Conservation (phyloP, 1,284 basidiomycete species). For the Apiotrichum sp. region DNA sequence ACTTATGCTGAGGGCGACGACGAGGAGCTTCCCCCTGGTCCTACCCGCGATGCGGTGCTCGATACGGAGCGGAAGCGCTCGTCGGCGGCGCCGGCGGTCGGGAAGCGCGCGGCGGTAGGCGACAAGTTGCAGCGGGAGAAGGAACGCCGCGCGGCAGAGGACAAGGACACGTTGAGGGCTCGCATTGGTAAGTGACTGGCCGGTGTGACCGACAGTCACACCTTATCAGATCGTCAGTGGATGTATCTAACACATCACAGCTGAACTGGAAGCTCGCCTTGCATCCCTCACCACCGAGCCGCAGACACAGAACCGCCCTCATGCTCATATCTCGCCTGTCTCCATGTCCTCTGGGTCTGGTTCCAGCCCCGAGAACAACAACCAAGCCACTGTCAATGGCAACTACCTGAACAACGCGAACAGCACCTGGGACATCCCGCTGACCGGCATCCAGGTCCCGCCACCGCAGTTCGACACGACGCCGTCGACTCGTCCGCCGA, state of each 20-base stretch:
- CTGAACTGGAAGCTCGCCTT: slow-evolving; percentile 35
- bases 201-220: no score
- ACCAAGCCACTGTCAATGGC: neutral
- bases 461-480: neutral
- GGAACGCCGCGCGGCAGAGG: slow-evolving; percentile 24
- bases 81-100: neutral
- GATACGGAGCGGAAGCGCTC: slow-evolving; percentile 10
- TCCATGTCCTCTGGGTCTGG: neutral
- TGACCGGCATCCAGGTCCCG: slow-evolving; percentile 3
- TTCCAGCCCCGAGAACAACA: neutral
- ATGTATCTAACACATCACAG: slow-evolving; percentile 10
- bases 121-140: slow-evolving; percentile 18
- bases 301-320: neutral
- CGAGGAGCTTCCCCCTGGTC: slow-evolving; percentile 5
- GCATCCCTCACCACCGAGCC: slow-evolving; percentile 19
- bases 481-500: slow-evolving; percentile 4
- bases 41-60: neutral
- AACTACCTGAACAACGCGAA: neutral
- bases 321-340: neutral
- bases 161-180: slow-evolving; percentile 25
- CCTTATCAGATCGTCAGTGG: no score
- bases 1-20: slow-evolving; percentile 32
- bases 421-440: slow-evolving; percentile 5
- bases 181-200: slow-evolving; percentile 21
- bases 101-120: slow-evolving; percentile 11